Percentiles rank a stretch among this genome's conserved stretches.
phyloP scores from a whole-genome alignment of 768 basidiomycete genomes.

The Panaeolus papilionaceus region DNA sequence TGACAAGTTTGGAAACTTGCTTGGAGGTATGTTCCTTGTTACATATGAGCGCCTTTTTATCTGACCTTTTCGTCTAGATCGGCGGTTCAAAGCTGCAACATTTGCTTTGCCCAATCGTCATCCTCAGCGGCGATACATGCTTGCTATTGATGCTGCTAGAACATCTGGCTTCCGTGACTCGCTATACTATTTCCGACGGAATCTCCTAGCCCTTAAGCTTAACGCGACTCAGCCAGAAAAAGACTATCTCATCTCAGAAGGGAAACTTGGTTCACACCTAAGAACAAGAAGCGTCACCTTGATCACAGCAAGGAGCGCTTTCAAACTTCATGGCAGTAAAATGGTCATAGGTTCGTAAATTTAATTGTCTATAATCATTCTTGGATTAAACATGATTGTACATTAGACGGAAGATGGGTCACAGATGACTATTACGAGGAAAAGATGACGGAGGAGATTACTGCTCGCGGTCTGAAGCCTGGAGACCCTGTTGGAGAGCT shows the following conservation, averaged over 20 bases:
- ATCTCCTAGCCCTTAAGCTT: constrained; percentile 88
- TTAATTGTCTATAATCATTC: too few relatives aligned
- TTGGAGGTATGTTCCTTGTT: constrained; percentile 68
- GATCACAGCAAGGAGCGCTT: constrained; percentile 90
- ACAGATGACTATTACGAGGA: constrained; percentile 97
- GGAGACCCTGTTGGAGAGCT: constrained; percentile 87
- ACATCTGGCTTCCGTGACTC: constrained; percentile 97
- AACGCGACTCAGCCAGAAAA: constrained; percentile 91
- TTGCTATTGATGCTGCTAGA: constrained; percentile 96
- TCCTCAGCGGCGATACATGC: constrained; percentile 87
- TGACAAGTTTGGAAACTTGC: constrained; percentile 80
- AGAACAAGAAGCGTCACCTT: constrained; percentile 93
- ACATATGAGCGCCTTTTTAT: constrained; percentile 17
- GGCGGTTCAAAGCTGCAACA: constrained; percentile 87
- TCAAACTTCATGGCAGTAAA: constrained; percentile 93
- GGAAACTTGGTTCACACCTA: constrained; percentile 88
- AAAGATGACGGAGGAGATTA: constrained; percentile 76
- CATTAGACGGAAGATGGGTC: constrained; percentile 83
- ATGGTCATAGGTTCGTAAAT: constrained; percentile 75
- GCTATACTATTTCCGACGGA: constrained; percentile 96
- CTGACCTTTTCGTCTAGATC: constrained; percentile 52
- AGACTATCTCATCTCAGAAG: constrained; percentile 87
- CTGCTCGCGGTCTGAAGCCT: constrained; percentile 81
- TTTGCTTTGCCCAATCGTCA: constrained; percentile 89
- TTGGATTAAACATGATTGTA: too few relatives aligned